phyloP scores from a whole-genome alignment of 1,284 basidiomycete species.

The Hypsizygus ulmarius region DNA sequence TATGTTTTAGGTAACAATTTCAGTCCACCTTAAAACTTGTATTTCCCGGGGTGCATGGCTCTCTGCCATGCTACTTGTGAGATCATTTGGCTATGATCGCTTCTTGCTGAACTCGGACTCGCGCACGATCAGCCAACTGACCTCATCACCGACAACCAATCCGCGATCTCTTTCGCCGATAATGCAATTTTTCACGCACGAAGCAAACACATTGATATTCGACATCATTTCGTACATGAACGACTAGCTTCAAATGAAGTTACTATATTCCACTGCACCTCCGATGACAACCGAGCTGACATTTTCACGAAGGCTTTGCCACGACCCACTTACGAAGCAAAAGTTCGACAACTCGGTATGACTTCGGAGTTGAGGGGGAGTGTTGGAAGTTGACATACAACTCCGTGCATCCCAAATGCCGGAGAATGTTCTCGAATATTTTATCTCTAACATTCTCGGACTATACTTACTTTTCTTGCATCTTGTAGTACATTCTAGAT shows the following conservation, averaged over 20 bases:
- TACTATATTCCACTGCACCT: conserved; percentile 10
- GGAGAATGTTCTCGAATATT: too few species aligned
- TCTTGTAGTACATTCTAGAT: too few species aligned
- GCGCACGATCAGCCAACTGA: conserved; percentile 1
- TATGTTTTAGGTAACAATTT: too few species aligned
- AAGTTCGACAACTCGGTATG: conserved; percentile 5
- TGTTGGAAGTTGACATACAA: background rate
- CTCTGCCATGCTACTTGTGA: conserved; percentile 10
- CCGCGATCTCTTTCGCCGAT: conserved; percentile 2
- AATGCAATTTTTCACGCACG: conserved; percentile 5
- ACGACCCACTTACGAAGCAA: background rate
- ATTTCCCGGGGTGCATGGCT: conserved; percentile 17
- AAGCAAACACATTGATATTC: conserved; percentile 11
- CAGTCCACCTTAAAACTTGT: too few species aligned
- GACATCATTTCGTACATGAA: conserved; percentile 11
- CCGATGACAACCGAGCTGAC: conserved; percentile 8
- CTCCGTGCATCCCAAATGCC: too few species aligned
- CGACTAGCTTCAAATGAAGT: conserved; percentile 11
- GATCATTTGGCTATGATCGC: conserved; percentile 5
- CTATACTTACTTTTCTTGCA: too few species aligned
- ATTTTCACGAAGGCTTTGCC: conserved; percentile 10
- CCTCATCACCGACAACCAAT: conserved; percentile 10
- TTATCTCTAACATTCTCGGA: too few species aligned
- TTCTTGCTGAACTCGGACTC: conserved; percentile 3
- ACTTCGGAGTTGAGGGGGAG: conserved; percentile 11